Percentiles rank a stretch among this genome's conserved stretches.
Conservation (phyloP, 2,329 filamentous ascomycete species). For the Ramularia endophylla region DNA sequence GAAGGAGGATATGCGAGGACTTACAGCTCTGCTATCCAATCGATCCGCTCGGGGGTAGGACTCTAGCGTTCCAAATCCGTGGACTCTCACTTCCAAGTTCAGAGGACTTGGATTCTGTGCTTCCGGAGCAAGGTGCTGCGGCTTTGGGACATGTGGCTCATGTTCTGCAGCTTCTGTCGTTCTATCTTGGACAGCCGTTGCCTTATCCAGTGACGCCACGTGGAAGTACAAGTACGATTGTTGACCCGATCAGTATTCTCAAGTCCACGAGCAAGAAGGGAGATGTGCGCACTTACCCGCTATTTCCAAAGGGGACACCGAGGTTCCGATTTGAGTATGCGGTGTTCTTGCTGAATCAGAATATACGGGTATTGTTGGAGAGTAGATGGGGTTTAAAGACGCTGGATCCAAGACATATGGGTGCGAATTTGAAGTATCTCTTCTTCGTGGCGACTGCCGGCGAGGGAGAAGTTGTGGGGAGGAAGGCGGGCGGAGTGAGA, state of each 20-base stretch:
- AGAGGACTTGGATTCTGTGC: slow-evolving; percentile 58
- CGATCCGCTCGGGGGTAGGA: slow-evolving; percentile 55
- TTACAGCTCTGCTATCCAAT: slow-evolving; percentile 76
- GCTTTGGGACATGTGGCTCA: slow-evolving; percentile 76
- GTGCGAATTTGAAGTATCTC: slow-evolving; percentile 90
- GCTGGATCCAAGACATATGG: slow-evolving; percentile 82
- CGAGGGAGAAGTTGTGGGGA: slow-evolving; percentile 52
- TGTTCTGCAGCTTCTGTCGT: slow-evolving; percentile 68
- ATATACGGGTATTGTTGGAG: slow-evolving; percentile 67
- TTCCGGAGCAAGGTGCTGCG: slow-evolving; percentile 69
- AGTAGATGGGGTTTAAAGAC: slow-evolving; percentile 66
- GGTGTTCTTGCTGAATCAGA: slow-evolving; percentile 93
- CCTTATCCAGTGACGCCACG: slow-evolving; percentile 72
- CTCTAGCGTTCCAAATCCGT: slow-evolving; percentile 79
- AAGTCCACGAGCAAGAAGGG: slow-evolving; percentile 22
- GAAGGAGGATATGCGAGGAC: slow-evolving; percentile 81
- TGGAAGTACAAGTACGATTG: slow-evolving; percentile 68
- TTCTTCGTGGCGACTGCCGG: slow-evolving; percentile 85
- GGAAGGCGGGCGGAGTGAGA: slow-evolving; percentile 50
- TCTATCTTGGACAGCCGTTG: slow-evolving; percentile 71
- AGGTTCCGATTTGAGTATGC: slow-evolving; percentile 93
- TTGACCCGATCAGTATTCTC: slow-evolving; percentile 59
- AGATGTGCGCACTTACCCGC: slow-evolving; percentile 57
- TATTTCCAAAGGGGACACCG: slow-evolving; percentile 62
- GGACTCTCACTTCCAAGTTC: slow-evolving; percentile 75